Base-by-base conservation (phyloP, 2,329 filamentous ascomycete genomes). In the Plectosphaerella sp. region DNA sequence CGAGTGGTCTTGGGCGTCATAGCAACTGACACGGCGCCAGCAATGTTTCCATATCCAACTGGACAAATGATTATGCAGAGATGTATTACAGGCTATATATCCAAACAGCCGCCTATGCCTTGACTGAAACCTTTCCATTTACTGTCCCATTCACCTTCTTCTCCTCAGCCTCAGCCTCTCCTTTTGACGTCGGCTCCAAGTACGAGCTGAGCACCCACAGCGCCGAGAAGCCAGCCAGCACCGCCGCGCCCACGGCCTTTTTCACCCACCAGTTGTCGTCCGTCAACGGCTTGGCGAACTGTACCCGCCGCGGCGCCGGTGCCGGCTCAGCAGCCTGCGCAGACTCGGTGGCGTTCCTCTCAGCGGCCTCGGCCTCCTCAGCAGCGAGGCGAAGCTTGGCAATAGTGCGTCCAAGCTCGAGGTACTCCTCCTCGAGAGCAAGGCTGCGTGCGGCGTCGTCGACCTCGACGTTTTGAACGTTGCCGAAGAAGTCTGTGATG, bases 401-500 rank as follows among this genome's bases (percentile, higher is more conserved):
- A 60, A 87, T 87, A 37, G 80, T 84, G 70, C 75, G 79, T 64
- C 89, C 88, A 47, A 97, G 78, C n/a, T 86, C 82, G 35, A 88
- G 72, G 55, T 97, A 71, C 61, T 97, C 91, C 59, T 92, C 86
- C 48, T 86, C 84, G 45, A 84, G 78, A 37, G 73, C 80, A 50
- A 74, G 71, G 54, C 79, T 80, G 53, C 80, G 77, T 10, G n/a
- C 41, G 45, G 76, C 74, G 24, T 78, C 78, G 59, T 94, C 89
- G 4, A 97, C 84, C 70, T 97, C 94, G 4, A 99, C 92, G 60
- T 93, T 96, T 68, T 99, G 94, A 14, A 97, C 91, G 66, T 97
- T 99, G 22, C 94, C 94, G 58, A 99, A 97, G 72, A 99, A 99
- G 67, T 99, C 94, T 62, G 96, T 95, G 41, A 99, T 84, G 28